phyloP scores from a whole-genome alignment of 768 basidiomycete species.

The Hericium coralloides region DNA sequence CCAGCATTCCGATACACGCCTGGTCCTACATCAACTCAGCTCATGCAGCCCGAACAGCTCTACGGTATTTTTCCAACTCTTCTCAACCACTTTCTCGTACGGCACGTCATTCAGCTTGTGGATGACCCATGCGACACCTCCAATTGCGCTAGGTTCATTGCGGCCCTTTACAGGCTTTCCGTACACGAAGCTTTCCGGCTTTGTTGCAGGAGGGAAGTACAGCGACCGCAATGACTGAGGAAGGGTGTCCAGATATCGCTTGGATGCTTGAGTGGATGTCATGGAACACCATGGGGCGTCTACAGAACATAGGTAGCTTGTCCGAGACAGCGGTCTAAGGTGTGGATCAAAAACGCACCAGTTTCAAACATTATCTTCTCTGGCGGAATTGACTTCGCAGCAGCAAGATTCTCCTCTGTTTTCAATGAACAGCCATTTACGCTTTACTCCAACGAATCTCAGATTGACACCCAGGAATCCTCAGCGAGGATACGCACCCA shows the following conservation, averaged over 20 bases:
- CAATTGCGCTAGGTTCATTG: constrained; percentile 61
- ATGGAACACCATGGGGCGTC: constrained; percentile 72
- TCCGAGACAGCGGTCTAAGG: not conserved
- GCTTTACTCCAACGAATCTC: constrained; percentile 21
- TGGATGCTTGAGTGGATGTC: constrained; percentile 57
- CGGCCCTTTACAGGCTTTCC: constrained; percentile 68
- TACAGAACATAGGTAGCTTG: constrained; percentile 16
- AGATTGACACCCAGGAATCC: not conserved
- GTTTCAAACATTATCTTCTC: constrained; percentile 67
- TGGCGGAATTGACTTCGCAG: constrained; percentile 45
- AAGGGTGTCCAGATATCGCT: constrained; percentile 37
- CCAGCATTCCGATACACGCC: no score
- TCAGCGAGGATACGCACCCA: constrained; percentile 25
- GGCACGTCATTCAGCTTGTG: constrained; percentile 35
- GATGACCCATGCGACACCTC: constrained; percentile 68
- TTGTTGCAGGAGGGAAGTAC: constrained; percentile 43
- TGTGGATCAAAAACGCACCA: constrained; percentile 29
- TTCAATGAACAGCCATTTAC: constrained; percentile 76
- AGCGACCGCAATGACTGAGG: constrained; percentile 34
- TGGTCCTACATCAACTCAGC: not conserved
- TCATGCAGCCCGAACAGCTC: constrained; percentile 47
- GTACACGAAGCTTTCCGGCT: constrained; percentile 47
- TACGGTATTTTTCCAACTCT: constrained; percentile 56
- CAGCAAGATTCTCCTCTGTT: constrained; percentile 52
- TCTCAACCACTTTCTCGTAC: constrained; percentile 47